Conservation (phyloP, 1,139 yeast species). For the Debaryomycetaceae sp. region DNA sequence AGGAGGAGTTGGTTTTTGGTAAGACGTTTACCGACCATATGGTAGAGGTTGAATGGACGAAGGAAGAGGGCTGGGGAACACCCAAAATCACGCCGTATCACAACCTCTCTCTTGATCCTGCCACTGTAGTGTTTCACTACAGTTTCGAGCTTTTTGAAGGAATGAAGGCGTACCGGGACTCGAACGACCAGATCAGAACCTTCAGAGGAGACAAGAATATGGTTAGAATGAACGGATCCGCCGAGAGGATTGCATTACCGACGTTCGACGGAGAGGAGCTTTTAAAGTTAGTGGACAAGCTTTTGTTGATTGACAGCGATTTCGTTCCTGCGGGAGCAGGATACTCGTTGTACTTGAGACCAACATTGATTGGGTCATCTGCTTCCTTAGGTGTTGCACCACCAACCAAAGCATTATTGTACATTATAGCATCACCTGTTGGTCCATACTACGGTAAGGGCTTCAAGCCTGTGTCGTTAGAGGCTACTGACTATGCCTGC, state of each 20-base stretch:
- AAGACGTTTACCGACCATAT: conserved; percentile 87
- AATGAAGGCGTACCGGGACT: conserved; percentile 84
- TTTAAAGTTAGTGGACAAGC: conserved; percentile 67
- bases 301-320: conserved; percentile 67
- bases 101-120: conserved; percentile 73
- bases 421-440: conserved; percentile 88
- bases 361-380: conserved; percentile 91
- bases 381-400: conserved; percentile 78
- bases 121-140: conserved; percentile 87
- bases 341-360: conserved; percentile 88
- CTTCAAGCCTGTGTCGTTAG: conserved; percentile 88
- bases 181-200: conserved; percentile 65
- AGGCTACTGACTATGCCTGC: conserved; percentile 92
- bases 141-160: conserved; percentile 97
- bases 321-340: conserved; percentile 85
- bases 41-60: conserved; percentile 83
- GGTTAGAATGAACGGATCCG: conserved; percentile 86
- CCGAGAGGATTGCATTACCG: conserved; percentile 84
- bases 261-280: conserved; percentile 76
- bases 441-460: conserved; percentile 92
- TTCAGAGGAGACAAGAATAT: conserved; percentile 92
- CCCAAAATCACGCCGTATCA: conserved; percentile 89
- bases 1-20: conserved; percentile 81
- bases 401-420: conserved; percentile 79
- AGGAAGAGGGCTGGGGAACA: conserved; percentile 73